Base-by-base conservation (phyloP, 2,329 filamentous ascomycete species). In the Calonectria fujianensis region DNA sequence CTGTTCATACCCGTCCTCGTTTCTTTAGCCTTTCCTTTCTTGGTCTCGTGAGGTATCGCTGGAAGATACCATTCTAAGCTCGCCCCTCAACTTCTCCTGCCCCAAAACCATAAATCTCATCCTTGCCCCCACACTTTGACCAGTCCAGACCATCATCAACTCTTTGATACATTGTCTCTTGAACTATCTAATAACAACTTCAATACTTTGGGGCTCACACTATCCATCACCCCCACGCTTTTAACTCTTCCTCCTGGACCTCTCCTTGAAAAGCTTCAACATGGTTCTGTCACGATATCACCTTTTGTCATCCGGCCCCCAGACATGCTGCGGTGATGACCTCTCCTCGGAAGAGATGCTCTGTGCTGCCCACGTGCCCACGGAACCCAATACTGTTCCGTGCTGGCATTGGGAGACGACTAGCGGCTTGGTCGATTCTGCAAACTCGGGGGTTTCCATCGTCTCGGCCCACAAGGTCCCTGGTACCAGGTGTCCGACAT, bases 401-500 rank as follows among this genome's bases (percentile, higher is more conserved):
- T 14, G 31, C 13, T 52, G 65, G n/a, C n/a, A 27, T 27, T 61
- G 61, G 29, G 45, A 54, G 18, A 29, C 51, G 32, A 57, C 31
- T 29, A 59, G n/a, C 61, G n/a, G 20, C 61, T 37, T 16, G 29
- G 45, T 63, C 20, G 69, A 73, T 63, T 29, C 45, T 3, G 20
- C 65, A 29, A 32, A 31, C 3, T 61, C 24, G 27, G 29, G 54
- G 27, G n/a, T 59, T 13, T 24, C 11, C 57, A 66, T 59, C n/a
- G 50, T 78, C 13, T 74, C 69, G 32, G 66, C 69, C 13, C 51
- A 75, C 48, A 75, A 86, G 82, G 86, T 90, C 74, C 86, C 89
- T 6, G 89, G 89, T 13, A 88, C 90, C 32, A 85, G 86, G 78
- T 91, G 89, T 80, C 88, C 89, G 63, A 90, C 86, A 6, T 91